Conservation (phyloP, 148 eudicot genomes). For the Rhododendron vialii region DNA sequence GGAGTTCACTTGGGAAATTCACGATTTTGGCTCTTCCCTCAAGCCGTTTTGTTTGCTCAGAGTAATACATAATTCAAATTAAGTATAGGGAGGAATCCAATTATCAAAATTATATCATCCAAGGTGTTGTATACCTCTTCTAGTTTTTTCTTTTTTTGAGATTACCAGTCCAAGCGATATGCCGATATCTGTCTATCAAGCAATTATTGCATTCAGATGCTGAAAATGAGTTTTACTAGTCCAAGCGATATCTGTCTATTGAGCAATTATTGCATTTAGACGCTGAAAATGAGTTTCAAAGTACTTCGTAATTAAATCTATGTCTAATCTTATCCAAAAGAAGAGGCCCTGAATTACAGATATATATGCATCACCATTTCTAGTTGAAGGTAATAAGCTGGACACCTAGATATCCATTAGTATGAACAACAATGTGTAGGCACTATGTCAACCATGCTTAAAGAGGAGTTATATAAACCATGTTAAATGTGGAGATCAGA, state of each 20-base stretch:
- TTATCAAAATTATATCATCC: too few relatives aligned
- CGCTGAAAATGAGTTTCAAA: background rate
- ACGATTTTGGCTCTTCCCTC: too few relatives aligned
- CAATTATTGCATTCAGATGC: background rate
- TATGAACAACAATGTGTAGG: background rate
- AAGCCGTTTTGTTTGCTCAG: too few relatives aligned
- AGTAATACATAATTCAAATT: too few relatives aligned
- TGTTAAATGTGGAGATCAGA: background rate
- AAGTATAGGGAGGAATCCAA: too few relatives aligned
- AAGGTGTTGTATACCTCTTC: too few relatives aligned
- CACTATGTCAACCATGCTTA: background rate
- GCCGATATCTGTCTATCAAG: background rate
- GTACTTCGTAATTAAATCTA: background rate
- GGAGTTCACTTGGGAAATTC: background rate
- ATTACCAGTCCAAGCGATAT: background rate
- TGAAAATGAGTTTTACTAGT: background rate
- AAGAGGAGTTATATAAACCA: background rate
- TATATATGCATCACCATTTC: background rate
- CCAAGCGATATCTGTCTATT: background rate
- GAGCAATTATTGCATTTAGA: background rate
- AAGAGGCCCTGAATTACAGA: background rate
- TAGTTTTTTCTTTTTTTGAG: background rate
- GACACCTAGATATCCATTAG: background rate
- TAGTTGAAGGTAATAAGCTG: background rate
- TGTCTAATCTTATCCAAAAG: background rate